Conservation (phyloP, 1,139 yeast species). For the Yarrowia galli region DNA sequence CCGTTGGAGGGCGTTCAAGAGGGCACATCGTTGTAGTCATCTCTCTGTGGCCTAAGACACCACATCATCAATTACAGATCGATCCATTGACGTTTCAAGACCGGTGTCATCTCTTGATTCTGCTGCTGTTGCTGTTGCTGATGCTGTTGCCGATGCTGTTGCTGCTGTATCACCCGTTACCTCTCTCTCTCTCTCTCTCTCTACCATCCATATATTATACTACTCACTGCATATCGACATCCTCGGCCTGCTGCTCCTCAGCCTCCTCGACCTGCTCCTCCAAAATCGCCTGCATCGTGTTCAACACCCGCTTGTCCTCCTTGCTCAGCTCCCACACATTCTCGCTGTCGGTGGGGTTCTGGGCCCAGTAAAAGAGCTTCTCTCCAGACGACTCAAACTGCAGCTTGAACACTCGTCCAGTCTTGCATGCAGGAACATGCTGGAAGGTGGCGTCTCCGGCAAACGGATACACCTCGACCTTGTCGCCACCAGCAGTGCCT, state of each 20-base stretch:
- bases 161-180: no score
- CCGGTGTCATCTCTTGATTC: no score
- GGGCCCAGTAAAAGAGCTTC: constrained; percentile 89
- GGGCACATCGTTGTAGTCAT: no score
- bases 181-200: background rate
- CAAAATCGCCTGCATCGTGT: constrained; percentile 56
- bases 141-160: no score
- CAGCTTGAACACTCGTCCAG: constrained; percentile 87
- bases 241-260: constrained; percentile 57
- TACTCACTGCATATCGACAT: constrained; percentile 50
- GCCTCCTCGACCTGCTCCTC: constrained; percentile 55
- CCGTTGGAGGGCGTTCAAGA: no score
- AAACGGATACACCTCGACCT: constrained; percentile 72
- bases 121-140: no score
- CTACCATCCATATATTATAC: constrained; percentile 41
- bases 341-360: constrained; percentile 73
- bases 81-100: no score
- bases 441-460: constrained; percentile 94
- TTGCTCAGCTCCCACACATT: constrained; percentile 62
- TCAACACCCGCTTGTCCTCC: constrained; percentile 66
- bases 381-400: constrained; percentile 85
- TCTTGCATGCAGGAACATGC: constrained; percentile 72
- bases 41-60: no score
- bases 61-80: no score
- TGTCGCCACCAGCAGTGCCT: constrained; percentile 54